A percentile compares a stretch with the other conserved stretches of the same genome.
These are phyloP conservation scores for Dactylellina parvicollis DNA, from an alignment of 2,329 filamentous ascomycete species.

Conservation along the genomic window DNA sequence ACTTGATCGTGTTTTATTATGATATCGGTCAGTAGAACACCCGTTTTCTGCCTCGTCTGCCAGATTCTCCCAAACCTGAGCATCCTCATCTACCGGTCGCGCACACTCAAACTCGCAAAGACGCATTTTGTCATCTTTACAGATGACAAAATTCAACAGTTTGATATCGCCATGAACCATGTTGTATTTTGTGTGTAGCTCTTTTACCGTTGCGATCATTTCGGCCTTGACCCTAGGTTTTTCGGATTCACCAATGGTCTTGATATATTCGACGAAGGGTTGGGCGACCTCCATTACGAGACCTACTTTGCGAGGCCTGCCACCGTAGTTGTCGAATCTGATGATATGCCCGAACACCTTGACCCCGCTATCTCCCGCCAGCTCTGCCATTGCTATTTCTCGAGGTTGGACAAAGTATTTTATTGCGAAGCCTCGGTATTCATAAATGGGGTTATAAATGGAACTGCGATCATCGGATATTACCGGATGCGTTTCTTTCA, in stretches of 20 bases:
- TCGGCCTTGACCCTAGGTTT: constrained; percentile 20
- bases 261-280: constrained; percentile 16
- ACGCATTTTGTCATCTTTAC: constrained; percentile 11
- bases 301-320: constrained; percentile 17
- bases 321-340: constrained; percentile 13
- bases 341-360: constrained; percentile 18
- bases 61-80: constrained; percentile 9
- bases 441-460: constrained; percentile 11
- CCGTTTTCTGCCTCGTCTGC: background rate
- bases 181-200: constrained; percentile 15
- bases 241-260: constrained; percentile 5
- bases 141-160: constrained; percentile 18
- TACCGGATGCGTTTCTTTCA: background rate
- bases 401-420: constrained; percentile 5
- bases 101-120: constrained; percentile 26
- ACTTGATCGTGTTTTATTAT: background rate
- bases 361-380: constrained; percentile 18
- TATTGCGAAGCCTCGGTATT: constrained; percentile 23
- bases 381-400: constrained; percentile 24
- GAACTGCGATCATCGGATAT: background rate
- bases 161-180: constrained; percentile 35
- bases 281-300: constrained; percentile 19
- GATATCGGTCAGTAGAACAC: background rate
- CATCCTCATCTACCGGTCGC: constrained; percentile 1
- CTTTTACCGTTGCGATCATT: constrained; percentile 18